Conservation (phyloP, 2,329 filamentous ascomycete species). For the Cercospora beticola region DNA sequence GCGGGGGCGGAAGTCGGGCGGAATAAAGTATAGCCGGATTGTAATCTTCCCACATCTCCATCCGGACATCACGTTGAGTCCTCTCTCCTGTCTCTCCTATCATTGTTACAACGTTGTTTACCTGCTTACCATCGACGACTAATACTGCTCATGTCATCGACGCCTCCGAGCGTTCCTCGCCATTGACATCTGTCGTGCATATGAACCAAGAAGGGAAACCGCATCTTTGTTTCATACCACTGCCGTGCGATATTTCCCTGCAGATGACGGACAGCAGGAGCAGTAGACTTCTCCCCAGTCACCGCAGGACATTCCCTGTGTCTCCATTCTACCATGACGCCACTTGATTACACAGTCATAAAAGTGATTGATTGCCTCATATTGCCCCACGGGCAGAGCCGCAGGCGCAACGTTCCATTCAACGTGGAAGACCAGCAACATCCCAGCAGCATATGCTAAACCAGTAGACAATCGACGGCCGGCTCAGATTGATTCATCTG, state of each 20-base stretch:
- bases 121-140: neutral
- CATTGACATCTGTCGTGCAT: neutral
- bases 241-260: neutral
- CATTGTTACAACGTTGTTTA: neutral
- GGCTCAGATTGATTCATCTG: neutral
- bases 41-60: neutral
- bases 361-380: neutral
- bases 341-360: neutral
- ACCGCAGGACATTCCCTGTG: neutral
- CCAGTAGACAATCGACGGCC: neutral
- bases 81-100: neutral
- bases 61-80: neutral
- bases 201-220: neutral
- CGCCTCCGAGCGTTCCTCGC: neutral
- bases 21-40: neutral
- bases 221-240: neutral
- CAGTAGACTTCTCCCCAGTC: neutral
- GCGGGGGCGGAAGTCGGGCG: neutral
- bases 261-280: neutral
- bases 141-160: neutral
- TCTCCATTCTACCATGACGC: neutral
- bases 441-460: slow-evolving; percentile 10
- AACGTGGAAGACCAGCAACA: slow-evolving; percentile 6
- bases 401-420: neutral
- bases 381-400: neutral